These are phyloP conservation scores for Cercospora sp. DNA, from an alignment of 2,329 filamentous ascomycete genomes.

Conservation along the genomic window DNA sequence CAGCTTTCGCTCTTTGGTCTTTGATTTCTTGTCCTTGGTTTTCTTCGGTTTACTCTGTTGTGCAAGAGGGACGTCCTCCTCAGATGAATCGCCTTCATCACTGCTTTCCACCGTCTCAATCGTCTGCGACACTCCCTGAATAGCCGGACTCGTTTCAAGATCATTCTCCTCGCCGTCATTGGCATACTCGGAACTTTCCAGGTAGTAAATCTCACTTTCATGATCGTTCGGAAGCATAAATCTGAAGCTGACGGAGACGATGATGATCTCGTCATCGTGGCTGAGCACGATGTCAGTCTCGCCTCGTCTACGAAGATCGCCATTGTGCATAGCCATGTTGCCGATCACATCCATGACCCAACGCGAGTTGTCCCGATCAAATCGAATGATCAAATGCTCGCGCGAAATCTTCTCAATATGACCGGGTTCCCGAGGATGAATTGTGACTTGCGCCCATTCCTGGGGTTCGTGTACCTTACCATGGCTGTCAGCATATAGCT, in stretches of 20 bases:
- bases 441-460: slow-evolving; percentile 19
- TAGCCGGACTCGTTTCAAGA: slow-evolving; percentile 18
- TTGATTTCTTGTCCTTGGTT: slow-evolving; percentile 7
- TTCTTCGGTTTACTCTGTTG: slow-evolving; percentile 16
- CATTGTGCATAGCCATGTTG: slow-evolving; percentile 71
- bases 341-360: slow-evolving; percentile 67
- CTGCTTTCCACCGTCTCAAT: slow-evolving; percentile 55
- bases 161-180: slow-evolving; percentile 50
- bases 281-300: slow-evolving; percentile 57
- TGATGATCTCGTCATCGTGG: slow-evolving; percentile 67
- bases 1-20: slow-evolving; percentile 20
- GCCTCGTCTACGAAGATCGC: slow-evolving; percentile 49
- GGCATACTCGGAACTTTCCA: slow-evolving; percentile 34
- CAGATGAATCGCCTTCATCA: slow-evolving; percentile 51
- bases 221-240: slow-evolving; percentile 71
- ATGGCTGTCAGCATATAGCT: slow-evolving; percentile 40
- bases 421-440: slow-evolving; percentile 47
- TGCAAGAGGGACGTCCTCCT: slow-evolving; percentile 16
- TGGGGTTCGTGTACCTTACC: slow-evolving; percentile 33
- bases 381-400: slow-evolving; percentile 71
- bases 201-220: slow-evolving; percentile 45
- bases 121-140: slow-evolving; percentile 45
- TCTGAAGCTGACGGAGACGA: slow-evolving; percentile 67
- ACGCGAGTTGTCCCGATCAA: slow-evolving; percentile 61
- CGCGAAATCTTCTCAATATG: slow-evolving; percentile 73